These are phyloP conservation scores for Thelonectria rubi DNA, from an alignment of 2,329 filamentous ascomycete genomes.

Conservation along the genomic window DNA sequence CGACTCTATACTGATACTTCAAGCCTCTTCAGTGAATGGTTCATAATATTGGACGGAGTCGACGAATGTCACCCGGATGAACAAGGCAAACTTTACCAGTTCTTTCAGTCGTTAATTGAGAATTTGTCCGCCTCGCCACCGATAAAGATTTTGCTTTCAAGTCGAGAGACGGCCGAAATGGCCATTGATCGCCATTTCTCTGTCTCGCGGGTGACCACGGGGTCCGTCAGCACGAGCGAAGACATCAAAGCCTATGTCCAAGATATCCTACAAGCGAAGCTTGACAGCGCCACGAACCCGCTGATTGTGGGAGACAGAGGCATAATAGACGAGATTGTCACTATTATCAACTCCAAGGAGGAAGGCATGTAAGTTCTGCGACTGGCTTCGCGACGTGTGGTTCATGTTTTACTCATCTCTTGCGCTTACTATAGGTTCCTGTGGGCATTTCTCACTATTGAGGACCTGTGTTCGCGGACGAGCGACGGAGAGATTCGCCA, in stretches of 20 bases:
- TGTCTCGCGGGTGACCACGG: background rate
- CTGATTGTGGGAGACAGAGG: slow-evolving; percentile 5
- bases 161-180: slow-evolving; percentile 6
- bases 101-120: background rate
- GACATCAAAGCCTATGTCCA: slow-evolving; percentile 19
- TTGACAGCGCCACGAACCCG: background rate
- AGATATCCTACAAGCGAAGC: slow-evolving; percentile 13
- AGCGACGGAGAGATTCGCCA: slow-evolving; percentile 19
- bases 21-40: background rate
- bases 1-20: background rate
- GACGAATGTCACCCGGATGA: slow-evolving; percentile 20
- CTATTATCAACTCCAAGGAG: slow-evolving; percentile 16
- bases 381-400: background rate
- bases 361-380: slow-evolving; percentile 23
- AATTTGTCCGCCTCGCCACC: background rate
- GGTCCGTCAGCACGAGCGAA: background rate
- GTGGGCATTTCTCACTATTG: slow-evolving; percentile 23
- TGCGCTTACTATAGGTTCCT: slow-evolving; percentile 23
- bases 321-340: slow-evolving; percentile 8
- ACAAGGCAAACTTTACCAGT: background rate
- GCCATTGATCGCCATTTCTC: background rate
- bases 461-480: slow-evolving; percentile 28
- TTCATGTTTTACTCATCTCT: background rate
- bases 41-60: slow-evolving; percentile 21
- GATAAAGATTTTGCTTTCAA: slow-evolving; percentile 13